Evolutionary conservation across 306 rosid genomes (phyloP), one percentile per base, ranked within the genome.

Genomic region (Glycyrrhiza uralensis): DNA sequence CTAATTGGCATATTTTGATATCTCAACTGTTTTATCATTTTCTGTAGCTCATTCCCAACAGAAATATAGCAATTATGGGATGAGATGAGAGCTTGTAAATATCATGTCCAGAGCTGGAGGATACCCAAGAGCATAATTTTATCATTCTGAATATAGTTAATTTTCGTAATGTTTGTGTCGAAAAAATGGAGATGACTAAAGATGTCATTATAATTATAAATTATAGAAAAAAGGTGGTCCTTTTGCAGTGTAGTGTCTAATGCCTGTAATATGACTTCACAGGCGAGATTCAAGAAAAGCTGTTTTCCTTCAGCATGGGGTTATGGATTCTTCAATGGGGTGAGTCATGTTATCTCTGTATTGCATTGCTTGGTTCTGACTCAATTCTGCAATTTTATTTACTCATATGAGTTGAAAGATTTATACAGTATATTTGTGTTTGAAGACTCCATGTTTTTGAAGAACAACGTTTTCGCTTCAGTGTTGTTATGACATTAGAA

Each of bases 291-390:
- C 98, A 72, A 80, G 86, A 28, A 90, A 89, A 82, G 97, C 88
- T 76, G 90, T 93, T 78, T 93, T 72, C 81, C 90, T 93, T 62
- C 98, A 93, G 81, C 98, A 93, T 80, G 98, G 98, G 17, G 64
- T 93, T 72, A 75, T 93, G 24, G 98, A 93, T 80, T 88, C 98
- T 52, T 90, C 97, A 23, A 88, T 93, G 98, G 98, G 98, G 98
- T 93, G 74, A 85, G 96, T 79, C 56, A 66, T 76, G 28, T 69
- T 69, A 30, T 66, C 44, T 50, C 70, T 68, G n/a, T n/a, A 57
- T 19, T 17, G n/a, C n/a, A n/a, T 42, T 52, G 2, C 62, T 39
- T 74, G 44, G 32, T 49, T 63, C 49, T 77, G n/a, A 70, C 29
- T 75, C 71, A 63, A 49, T 12, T 29, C 12, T 19, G 29, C 50